Percentiles rank a stretch among this genome's conserved stretches.
Conservation (phyloP, 371 early-diverging fungal species). For the Lichtheimia hyalospora region DNA sequence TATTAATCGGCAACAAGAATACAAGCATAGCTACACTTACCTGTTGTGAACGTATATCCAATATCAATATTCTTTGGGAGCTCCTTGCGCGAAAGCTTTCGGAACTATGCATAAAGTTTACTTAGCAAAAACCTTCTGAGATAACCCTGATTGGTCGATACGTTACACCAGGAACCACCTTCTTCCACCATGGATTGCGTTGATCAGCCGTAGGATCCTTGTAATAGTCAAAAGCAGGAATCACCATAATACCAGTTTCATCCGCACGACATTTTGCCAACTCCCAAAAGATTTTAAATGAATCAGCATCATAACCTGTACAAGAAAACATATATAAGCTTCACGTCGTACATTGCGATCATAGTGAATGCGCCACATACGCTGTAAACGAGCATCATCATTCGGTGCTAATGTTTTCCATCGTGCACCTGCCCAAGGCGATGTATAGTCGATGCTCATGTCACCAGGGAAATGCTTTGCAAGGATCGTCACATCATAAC, state of each 20-base stretch:
- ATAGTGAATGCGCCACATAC: constrained; percentile 12
- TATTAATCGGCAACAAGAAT: not conserved
- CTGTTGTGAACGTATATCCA: constrained; percentile 55
- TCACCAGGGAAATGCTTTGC: constrained; percentile 60
- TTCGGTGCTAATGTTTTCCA: constrained; percentile 65
- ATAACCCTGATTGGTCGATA: not conserved
- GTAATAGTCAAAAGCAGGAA: constrained; percentile 36
- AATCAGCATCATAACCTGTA: constrained; percentile 27
- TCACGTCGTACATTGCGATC: not conserved
- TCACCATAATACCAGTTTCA: constrained; percentile 33
- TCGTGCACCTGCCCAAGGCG: constrained; percentile 71
- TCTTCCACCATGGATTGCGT: constrained; percentile 53
- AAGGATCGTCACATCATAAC: constrained; percentile 59
- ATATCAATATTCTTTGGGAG: constrained; percentile 22
- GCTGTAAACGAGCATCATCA: constrained; percentile 41
- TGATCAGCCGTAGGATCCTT: constrained; percentile 33
- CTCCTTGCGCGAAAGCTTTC: constrained; percentile 38
- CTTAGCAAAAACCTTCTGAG: not conserved
- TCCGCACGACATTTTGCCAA: constrained; percentile 24
- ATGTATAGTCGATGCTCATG: constrained; percentile 52
- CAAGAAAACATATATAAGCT: not conserved
- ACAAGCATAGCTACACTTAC: constrained; percentile 15
- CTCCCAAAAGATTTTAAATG: constrained; percentile 33
- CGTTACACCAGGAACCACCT: constrained; percentile 50
- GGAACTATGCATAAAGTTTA: constrained; percentile 22